Percentiles rank a stretch among this genome's conserved stretches.
These are phyloP conservation scores for Talaromyces stipitatus DNA, from an alignment of 495 filamentous ascomycete genomes.

Conservation along the genomic window DNA sequence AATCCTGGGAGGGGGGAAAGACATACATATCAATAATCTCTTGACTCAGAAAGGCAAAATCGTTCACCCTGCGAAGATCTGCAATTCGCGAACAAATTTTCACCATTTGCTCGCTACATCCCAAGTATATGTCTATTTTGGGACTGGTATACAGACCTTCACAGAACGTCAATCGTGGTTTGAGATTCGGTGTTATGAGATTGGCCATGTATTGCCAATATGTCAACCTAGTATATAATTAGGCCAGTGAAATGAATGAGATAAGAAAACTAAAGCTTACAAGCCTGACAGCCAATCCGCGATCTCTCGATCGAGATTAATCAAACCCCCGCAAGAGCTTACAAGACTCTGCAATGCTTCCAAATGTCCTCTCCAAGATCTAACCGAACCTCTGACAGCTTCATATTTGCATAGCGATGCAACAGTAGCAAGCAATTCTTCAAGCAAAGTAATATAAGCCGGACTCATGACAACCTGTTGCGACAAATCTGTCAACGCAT, in stretches of 20 bases:
- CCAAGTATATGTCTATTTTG: slow-evolving; percentile 36
- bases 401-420: slow-evolving; percentile 39
- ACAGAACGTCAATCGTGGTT: slow-evolving; percentile 12
- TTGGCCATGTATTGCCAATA: slow-evolving; percentile 35
- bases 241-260: not conserved
- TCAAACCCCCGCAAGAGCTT: slow-evolving; percentile 30
- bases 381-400: slow-evolving; percentile 34
- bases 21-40: slow-evolving; percentile 30
- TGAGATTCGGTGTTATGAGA: slow-evolving; percentile 28
- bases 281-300: slow-evolving; percentile 33
- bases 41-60: slow-evolving; percentile 18
- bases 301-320: slow-evolving; percentile 23
- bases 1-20: not conserved
- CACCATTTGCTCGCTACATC: slow-evolving; percentile 37
- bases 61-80: slow-evolving; percentile 22
- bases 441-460: slow-evolving; percentile 14
- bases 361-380: slow-evolving; percentile 36
- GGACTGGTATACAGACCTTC: slow-evolving; percentile 20
- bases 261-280: slow-evolving; percentile 12
- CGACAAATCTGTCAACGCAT: slow-evolving; percentile 15
- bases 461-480: slow-evolving; percentile 2
- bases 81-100: slow-evolving; percentile 31
- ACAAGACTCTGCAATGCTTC: slow-evolving; percentile 33
- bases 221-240: slow-evolving; percentile 18
- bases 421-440: slow-evolving; percentile 34